Conservation (phyloP, 2,329 filamentous ascomycete genomes). For the Ophiocordyceps unilateralis region DNA sequence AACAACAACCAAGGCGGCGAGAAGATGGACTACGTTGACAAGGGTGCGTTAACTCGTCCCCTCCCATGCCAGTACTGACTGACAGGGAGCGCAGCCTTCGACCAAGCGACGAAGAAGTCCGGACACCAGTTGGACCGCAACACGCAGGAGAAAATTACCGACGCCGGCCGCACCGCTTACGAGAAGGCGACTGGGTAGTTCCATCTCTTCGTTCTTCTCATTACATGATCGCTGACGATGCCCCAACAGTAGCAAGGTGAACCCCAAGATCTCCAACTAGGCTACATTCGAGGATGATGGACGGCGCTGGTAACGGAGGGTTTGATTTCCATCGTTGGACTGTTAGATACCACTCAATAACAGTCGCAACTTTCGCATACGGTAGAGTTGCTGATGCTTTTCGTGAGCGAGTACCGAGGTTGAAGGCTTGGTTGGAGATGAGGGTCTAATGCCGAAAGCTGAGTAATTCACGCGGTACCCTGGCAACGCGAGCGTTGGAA, state of each 20-base stretch:
- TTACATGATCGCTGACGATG: not conserved
- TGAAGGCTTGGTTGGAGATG: not conserved
- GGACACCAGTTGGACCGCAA: slow-evolving; percentile 16
- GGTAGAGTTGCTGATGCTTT: no score
- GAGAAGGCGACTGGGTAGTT: slow-evolving; percentile 19
- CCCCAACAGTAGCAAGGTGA: slow-evolving; percentile 9
- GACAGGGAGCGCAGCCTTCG: slow-evolving; percentile 10
- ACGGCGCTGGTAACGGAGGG: not conserved
- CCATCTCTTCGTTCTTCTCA: slow-evolving; percentile 1
- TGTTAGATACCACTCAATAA: not conserved
- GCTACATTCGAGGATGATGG: not conserved
- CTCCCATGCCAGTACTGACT: not conserved
- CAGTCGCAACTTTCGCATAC: not conserved
- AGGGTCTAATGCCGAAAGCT: not conserved
- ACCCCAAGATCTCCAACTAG: slow-evolving; percentile 19
- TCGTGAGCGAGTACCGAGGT: no score
- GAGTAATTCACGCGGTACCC: not conserved
- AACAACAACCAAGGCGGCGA: slow-evolving; percentile 3
- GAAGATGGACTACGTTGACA: slow-evolving; percentile 20
- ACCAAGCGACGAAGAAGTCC: slow-evolving; percentile 13
- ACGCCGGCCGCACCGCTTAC: slow-evolving; percentile 15
- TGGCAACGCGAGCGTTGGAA: not conserved
- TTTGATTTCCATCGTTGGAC: not conserved
- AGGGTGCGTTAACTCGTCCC: slow-evolving; percentile 11
- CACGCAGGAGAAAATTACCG: slow-evolving; percentile 22